Conservation (phyloP, 371 early-diverging fungal genomes). For the Mucor indicus region DNA sequence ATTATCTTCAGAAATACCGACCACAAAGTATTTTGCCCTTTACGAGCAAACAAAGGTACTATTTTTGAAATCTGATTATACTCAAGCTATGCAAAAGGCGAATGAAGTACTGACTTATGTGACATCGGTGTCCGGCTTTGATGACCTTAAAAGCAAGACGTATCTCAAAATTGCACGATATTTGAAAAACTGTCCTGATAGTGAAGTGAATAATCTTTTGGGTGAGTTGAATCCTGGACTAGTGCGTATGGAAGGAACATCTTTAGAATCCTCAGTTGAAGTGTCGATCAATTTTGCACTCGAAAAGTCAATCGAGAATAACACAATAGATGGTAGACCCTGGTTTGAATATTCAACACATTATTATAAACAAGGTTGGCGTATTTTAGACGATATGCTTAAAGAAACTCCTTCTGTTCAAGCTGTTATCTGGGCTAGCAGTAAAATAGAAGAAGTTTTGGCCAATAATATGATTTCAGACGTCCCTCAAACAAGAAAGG, state of each 20-base stretch:
- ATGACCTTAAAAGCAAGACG: conserved; percentile 23
- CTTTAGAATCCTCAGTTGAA: conserved; percentile 30
- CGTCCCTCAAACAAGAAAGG: conserved; percentile 16
- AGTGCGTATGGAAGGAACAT: neutral
- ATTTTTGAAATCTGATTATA: conserved; percentile 10
- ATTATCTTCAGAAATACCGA: conserved; percentile 2
- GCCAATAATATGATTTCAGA: neutral
- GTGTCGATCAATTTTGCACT: conserved; percentile 22
- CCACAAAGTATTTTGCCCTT: conserved; percentile 15
- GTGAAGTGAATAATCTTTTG: conserved; percentile 3
- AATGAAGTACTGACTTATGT: conserved; percentile 14
- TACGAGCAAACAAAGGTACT: conserved; percentile 28
- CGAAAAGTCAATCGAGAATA: conserved; percentile 27
- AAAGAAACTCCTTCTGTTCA: conserved; percentile 16
- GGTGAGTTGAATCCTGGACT: conserved; percentile 1
- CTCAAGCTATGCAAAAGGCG: conserved; percentile 19
- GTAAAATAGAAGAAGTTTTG: conserved; percentile 2
- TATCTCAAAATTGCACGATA: conserved; percentile 26
- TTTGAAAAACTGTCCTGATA: conserved; percentile 19
- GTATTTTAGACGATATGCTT: conserved; percentile 52
- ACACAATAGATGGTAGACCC: conserved; percentile 34
- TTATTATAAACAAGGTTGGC: conserved; percentile 62
- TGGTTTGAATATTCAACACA: conserved; percentile 68
- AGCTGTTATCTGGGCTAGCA: conserved; percentile 26
- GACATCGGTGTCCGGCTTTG: neutral